A percentile compares a stretch with the other conserved stretches of the same genome.
phyloP scores from a whole-genome alignment of 2,329 filamentous ascomycete species.

The Alternaria tenuissima region DNA sequence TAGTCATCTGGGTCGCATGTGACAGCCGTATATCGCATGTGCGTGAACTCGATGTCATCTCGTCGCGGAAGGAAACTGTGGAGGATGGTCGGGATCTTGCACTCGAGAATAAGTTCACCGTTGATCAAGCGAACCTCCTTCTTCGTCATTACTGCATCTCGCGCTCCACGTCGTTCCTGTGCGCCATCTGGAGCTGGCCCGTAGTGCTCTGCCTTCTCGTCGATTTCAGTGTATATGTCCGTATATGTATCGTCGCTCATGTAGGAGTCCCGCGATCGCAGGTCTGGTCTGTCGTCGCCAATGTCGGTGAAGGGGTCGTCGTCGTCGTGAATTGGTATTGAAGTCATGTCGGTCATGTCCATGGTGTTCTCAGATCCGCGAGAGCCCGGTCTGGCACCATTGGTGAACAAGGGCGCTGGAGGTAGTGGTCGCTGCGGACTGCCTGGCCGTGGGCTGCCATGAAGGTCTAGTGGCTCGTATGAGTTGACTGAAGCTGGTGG shows the following conservation, averaged over 20 bases:
- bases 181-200: conserved; percentile 86
- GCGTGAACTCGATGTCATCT: conserved; percentile 95
- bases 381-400: conserved; percentile 55
- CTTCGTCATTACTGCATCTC: conserved; percentile 85
- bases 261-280: conserved; percentile 71
- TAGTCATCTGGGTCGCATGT: conserved; percentile 98
- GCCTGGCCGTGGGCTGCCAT: conserved; percentile 87
- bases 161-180: conserved; percentile 86
- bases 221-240: conserved; percentile 55
- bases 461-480: conserved; percentile 88
- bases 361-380: conserved; percentile 54
- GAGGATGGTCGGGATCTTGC: conserved; percentile 97
- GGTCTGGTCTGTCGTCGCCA: conserved; percentile 63
- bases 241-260: conserved; percentile 68
- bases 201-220: conserved; percentile 77
- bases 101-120: conserved; percentile 95
- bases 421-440: conserved; percentile 88
- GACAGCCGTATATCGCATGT: conserved; percentile 99
- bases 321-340: conserved; percentile 70
- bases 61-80: conserved; percentile 95
- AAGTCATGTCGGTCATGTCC: conserved; percentile 75
- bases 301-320: conserved; percentile 76
- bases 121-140: conserved; percentile 98
- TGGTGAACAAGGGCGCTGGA: conserved; percentile 83
- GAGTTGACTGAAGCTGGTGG: conserved; percentile 74